Base-by-base conservation (phyloP, 768 basidiomycete species). In the Tricholoma flavovirens region DNA sequence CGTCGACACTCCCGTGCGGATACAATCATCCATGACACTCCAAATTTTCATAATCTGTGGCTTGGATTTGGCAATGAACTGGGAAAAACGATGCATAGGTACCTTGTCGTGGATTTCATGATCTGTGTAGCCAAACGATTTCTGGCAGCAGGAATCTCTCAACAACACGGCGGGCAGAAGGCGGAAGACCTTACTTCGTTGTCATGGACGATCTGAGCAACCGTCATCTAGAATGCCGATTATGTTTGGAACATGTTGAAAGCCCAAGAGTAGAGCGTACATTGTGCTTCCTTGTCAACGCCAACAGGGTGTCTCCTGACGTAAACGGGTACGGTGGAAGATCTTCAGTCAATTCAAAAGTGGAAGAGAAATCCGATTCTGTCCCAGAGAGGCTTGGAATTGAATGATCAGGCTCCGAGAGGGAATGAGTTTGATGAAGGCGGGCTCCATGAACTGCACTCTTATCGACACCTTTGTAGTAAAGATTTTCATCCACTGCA, bases 1-100 rank as follows among this genome's bases (percentile, higher is more conserved):
- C 1, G 91, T 79, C 2, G 90, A 86, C 8, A 98, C 93, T 17
- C 95, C 95, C 2, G 81, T 79, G 42, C 77, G 87, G 58, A 97
- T 98, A 68, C 91, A 95, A 55, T 86, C 83, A 65, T 96, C 93
- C 95, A 97, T 97, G 4, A 93, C 91, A 53, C 75, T 65, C 93
- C 93, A 96, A 48, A 95, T 93, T 24, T 82, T 81, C 78, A 84
- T 75, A 54, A 81, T 60, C 91, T 78, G 75, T 74, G 50, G 19
- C 45, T 11, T 43, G 10, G 54, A 26, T 26, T 49, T 33, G 45
- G 32, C 43, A 49, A 10, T 46, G 45, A n/a, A 38, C 22, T 33
- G 35, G n/a, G 35, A 22, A 36, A 11, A 43, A 50, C 56, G n/a
- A n/a, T n/a, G 15, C 29, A 32, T 38, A 56, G 66, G 38, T 60